Conservation (phyloP, 306 rosid genomes). For the Fragaria iinumae region DNA sequence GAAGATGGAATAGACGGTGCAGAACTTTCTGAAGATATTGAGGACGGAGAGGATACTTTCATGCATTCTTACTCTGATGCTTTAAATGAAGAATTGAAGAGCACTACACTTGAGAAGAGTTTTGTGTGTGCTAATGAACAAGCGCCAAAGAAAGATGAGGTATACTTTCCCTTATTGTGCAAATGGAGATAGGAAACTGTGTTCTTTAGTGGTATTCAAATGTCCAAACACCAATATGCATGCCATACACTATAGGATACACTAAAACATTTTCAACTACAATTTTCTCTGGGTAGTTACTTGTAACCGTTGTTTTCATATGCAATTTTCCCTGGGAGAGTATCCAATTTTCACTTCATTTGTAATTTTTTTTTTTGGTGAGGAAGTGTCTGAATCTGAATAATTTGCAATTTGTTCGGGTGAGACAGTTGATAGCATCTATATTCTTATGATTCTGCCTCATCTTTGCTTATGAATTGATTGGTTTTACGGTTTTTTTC, state of each 20-base stretch:
- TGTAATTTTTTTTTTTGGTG: neutral
- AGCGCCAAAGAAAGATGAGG: slow-evolving; percentile 69
- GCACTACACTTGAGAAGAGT: slow-evolving; percentile 70
- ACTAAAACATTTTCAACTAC: neutral
- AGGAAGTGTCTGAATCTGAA: neutral
- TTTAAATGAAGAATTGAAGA: slow-evolving; percentile 65
- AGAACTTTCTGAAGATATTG: slow-evolving; percentile 36
- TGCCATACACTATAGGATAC: neutral
- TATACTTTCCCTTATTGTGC: slow-evolving; percentile 17
- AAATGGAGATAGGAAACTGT: neutral
- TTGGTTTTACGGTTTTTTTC: neutral
- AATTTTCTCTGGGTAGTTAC: neutral
- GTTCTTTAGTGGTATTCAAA: neutral
- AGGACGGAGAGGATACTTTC: slow-evolving; percentile 50
- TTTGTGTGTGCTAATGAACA: slow-evolving; percentile 79
- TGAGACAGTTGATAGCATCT: neutral
- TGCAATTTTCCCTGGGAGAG: neutral
- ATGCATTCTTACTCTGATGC: slow-evolving; percentile 70
- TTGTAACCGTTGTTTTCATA: neutral
- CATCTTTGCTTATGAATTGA: slow-evolving; percentile 18
- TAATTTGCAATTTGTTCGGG: neutral
- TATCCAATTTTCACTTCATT: neutral
- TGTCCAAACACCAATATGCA: neutral
- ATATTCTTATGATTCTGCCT: neutral
- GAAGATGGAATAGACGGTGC: slow-evolving; percentile 56